These are phyloP conservation scores for Colletotrichum viniferum DNA, from an alignment of 2,329 filamentous ascomycete genomes.

Conservation along the genomic window DNA sequence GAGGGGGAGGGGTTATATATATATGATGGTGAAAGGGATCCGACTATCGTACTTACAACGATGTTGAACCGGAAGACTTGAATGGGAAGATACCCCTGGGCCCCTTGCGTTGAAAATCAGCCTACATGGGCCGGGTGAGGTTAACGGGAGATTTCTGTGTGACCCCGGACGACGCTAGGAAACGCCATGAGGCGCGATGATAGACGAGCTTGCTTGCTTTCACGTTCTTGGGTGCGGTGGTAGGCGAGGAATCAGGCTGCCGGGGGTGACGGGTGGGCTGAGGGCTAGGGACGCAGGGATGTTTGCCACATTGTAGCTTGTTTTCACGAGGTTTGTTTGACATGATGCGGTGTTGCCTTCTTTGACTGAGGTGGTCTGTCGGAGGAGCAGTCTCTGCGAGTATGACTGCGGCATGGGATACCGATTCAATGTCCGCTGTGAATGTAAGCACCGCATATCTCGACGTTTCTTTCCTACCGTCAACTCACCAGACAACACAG, in stretches of 20 bases:
- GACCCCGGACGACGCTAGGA: not conserved
- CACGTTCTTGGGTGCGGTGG: accelerated
- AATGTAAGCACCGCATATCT: not conserved
- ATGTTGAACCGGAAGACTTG: accelerated
- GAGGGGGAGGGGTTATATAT: not conserved
- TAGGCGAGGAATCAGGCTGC: not conserved
- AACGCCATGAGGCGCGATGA: not conserved
- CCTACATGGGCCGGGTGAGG: not conserved
- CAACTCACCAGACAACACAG: not conserved
- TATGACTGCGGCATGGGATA: no score
- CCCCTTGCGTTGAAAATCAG: not conserved
- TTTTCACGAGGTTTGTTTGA: not conserved
- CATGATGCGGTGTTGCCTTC: not conserved
- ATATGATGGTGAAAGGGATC: not conserved
- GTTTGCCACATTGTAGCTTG: not conserved
- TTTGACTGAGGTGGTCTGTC: accelerated
- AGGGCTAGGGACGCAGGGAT: not conserved
- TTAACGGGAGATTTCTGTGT: not conserved
- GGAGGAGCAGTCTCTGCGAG: not conserved
- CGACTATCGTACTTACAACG: not conserved
- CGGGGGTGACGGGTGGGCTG: not conserved
- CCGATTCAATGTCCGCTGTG: not conserved
- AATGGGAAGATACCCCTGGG: not conserved
- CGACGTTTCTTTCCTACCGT: accelerated
- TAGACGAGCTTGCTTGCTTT: not conserved